Evolutionary conservation across 495 filamentous ascomycete species (phyloP).

Genomic region (Chaetomium fimeti): DNA sequence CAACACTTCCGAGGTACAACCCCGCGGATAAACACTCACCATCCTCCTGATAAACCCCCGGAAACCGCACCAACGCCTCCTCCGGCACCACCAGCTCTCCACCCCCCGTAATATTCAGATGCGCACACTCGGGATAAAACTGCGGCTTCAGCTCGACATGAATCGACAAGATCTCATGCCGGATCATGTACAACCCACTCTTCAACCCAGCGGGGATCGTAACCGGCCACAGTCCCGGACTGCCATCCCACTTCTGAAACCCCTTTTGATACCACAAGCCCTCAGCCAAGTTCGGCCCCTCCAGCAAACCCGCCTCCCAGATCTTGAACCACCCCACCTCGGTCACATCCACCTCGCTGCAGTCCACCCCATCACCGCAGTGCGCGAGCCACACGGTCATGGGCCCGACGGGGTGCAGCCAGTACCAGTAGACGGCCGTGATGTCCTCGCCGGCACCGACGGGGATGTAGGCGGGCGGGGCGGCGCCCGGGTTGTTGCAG

Average conservation of each 20-base stretch:
- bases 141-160: conserved; percentile 54
- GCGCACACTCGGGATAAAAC: conserved; percentile 58
- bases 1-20: not conserved
- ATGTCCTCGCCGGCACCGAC: conserved; percentile 45
- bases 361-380: conserved; percentile 39
- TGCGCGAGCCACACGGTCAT: conserved; percentile 51
- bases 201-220: conserved; percentile 49
- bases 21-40: conserved; percentile 31
- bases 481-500: conserved; percentile 46
- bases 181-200: conserved; percentile 51
- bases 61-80: conserved; percentile 49
- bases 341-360: conserved; percentile 41
- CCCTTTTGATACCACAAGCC: conserved; percentile 54
- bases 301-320: conserved; percentile 50
- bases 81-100: conserved; percentile 43
- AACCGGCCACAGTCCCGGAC: conserved; percentile 47
- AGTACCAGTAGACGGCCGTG: conserved; percentile 51
- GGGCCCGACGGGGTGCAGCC: conserved; percentile 54
- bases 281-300: conserved; percentile 46
- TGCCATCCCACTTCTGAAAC: conserved; percentile 49
- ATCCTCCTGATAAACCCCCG: conserved; percentile 49
- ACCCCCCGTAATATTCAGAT: conserved; percentile 49
- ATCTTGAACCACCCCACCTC: conserved; percentile 53
- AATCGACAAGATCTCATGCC: conserved; percentile 56
- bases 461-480: conserved; percentile 46